These are phyloP conservation scores for Trichoderma sp. DNA, from an alignment of 2,329 filamentous ascomycete species.

Conservation along the genomic window DNA sequence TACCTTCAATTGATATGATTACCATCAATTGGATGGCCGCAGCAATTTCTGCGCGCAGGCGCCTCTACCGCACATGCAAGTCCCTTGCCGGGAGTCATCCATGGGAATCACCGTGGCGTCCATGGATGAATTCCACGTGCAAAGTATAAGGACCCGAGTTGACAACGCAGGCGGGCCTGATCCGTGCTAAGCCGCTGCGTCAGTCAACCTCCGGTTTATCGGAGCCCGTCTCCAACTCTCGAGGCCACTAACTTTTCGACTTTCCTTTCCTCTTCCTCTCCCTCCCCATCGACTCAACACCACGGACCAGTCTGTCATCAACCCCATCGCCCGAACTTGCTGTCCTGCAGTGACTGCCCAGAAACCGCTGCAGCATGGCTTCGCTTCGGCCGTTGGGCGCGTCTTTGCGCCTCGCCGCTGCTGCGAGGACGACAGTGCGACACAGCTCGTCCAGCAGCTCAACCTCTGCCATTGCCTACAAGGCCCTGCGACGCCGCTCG, in stretches of 20 bases:
- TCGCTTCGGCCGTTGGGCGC: conserved; percentile 43
- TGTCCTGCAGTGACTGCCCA: background rate
- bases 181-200: conserved; percentile 10
- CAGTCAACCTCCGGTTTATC: conserved; percentile 22
- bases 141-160: background rate
- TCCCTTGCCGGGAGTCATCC: background rate
- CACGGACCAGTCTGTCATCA: background rate
- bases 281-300: conserved; percentile 2
- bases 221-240: conserved; percentile 18
- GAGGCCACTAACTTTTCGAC: conserved; percentile 16
- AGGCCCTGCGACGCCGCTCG: conserved; percentile 88
- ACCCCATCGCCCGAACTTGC: background rate
- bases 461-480: conserved; percentile 94
- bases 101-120: background rate
- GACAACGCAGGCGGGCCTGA: background rate
- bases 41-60: background rate
- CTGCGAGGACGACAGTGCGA: conserved; percentile 30
- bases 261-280: background rate
- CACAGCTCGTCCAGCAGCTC: conserved; percentile 58
- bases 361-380: conserved; percentile 38
- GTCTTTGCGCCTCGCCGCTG: conserved; percentile 36
- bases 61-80: background rate
- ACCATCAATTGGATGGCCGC: background rate
- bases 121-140: background rate
- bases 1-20: background rate